Base-by-base conservation (phyloP, 2,329 filamentous ascomycete genomes). In the Talaromyces sp. region DNA sequence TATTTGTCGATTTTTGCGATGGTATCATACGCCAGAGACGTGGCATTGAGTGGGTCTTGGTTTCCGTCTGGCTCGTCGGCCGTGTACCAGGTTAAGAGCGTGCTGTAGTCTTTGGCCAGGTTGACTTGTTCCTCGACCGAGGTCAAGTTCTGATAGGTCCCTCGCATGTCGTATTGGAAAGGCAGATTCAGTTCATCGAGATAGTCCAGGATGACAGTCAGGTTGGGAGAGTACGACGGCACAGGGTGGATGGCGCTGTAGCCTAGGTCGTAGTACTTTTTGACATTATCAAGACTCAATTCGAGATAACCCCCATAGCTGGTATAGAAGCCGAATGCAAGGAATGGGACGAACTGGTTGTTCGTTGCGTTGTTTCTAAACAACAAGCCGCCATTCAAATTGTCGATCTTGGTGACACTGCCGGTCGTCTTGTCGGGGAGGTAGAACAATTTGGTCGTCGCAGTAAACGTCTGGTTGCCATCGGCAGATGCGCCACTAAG, bases 141-240 rank as follows among this genome's bases (percentile, higher is more conserved):
- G 3, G 55, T 55, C 38, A 61, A 7, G 35, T 61, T 61, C n/a
- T 31, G 54, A 17, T 61, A 61, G 1, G 55, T 58, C n/a, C 56
- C 56, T 26, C 59, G 59, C 59, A 61, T 61, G 46, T 61, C 59
- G 54, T 61, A 61, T 41, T 61, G 59, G 51, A 61, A 61, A 35
- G 58, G 27, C n/a, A 61, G n/a, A 14, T 61, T 61, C 19, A 61
- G 32, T 19, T 61, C 59, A 41, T 61, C 59, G 50, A 61, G 32
- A 58, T 61, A 61, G 43, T 61, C 51, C 27, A 61, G 29, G 27
- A 61, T 55, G 19, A 56, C 55, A n/a, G 59, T 50, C n/a, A 58
- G 9, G 32, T 61, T 61, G 19, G 52, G 24, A 21, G 59, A 61
- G 11, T 58, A 61, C 17, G 59, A 49, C 5, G 59, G 38, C 6